Conservation (phyloP, 2,329 filamentous ascomycete genomes). For the Fusarium udum region DNA sequence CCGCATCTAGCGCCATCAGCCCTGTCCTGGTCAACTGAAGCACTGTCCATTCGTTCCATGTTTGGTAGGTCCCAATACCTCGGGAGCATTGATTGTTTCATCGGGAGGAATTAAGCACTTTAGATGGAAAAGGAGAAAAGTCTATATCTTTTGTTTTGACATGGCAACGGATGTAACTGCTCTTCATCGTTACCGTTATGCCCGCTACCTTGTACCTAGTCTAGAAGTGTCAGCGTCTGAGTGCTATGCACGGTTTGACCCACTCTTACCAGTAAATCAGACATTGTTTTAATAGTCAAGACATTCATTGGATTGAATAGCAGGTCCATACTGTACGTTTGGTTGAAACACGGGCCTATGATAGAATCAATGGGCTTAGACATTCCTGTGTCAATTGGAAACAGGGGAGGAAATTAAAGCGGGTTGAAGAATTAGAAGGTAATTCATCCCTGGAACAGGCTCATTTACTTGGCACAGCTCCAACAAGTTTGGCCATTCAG, state of each 20-base stretch:
- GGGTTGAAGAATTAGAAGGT: background rate
- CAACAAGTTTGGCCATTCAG: background rate
- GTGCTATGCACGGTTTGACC: background rate
- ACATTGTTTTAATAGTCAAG: background rate
- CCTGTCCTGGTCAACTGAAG: constrained; percentile 6
- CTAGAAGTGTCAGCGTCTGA: background rate
- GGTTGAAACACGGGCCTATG: background rate
- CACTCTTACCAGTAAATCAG: background rate
- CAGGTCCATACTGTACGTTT: background rate
- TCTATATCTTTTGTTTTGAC: background rate
- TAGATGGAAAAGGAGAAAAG: background rate
- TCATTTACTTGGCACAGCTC: background rate
- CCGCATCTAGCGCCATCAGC: constrained; percentile 21
- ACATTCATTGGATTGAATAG: background rate
- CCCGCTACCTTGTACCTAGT: background rate
- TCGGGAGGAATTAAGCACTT: background rate
- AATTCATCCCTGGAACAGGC: background rate
- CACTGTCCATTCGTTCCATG: background rate
- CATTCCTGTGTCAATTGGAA: background rate
- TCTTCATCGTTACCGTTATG: background rate
- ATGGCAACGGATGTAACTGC: background rate
- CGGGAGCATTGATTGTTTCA: background rate
- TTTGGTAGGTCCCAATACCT: background rate
- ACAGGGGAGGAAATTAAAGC: background rate
- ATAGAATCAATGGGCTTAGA: background rate